Conservation (phyloP, 805 yeast species). For the Huiozyma naganishii region DNA sequence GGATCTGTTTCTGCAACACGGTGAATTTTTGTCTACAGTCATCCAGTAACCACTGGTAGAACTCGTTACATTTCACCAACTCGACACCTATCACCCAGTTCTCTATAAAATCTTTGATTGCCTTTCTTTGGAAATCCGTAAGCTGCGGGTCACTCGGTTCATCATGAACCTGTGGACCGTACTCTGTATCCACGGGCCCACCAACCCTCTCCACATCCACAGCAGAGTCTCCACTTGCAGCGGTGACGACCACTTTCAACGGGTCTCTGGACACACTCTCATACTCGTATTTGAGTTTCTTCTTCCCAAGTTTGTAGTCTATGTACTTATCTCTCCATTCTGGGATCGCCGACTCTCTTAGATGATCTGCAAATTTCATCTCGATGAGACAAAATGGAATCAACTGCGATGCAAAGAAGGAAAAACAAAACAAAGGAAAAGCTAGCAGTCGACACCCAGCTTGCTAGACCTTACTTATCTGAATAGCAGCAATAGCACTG, state of each 20-base stretch:
- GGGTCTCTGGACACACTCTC: conserved; percentile 6
- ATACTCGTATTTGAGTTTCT: conserved; percentile 26
- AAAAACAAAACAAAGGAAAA: too few species aligned
- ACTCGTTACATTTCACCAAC: conserved; percentile 24
- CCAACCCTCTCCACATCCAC: neutral
- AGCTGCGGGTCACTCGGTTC: neutral
- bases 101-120: conserved; percentile 22
- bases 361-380: conserved; percentile 63
- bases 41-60: conserved; percentile 24
- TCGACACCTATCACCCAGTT: conserved; percentile 25
- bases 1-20: conserved; percentile 19
- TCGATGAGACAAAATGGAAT: too few species aligned
- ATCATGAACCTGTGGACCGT: neutral
- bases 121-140: conserved; percentile 7
- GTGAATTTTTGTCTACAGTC: conserved; percentile 17
- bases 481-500: too few species aligned
- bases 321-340: conserved; percentile 82
- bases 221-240: neutral
- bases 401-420: neutral
- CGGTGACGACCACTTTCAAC: neutral
- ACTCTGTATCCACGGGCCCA: too few species aligned
- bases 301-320: conserved; percentile 47
- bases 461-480: too few species aligned
- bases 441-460: too few species aligned
- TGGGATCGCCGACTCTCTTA: conserved; percentile 59